Percentiles rank a stretch among this genome's conserved stretches.
These are phyloP conservation scores for Rhodotorula mucilaginosa DNA, from an alignment of 1,284 basidiomycete species.

Conservation along the genomic window DNA sequence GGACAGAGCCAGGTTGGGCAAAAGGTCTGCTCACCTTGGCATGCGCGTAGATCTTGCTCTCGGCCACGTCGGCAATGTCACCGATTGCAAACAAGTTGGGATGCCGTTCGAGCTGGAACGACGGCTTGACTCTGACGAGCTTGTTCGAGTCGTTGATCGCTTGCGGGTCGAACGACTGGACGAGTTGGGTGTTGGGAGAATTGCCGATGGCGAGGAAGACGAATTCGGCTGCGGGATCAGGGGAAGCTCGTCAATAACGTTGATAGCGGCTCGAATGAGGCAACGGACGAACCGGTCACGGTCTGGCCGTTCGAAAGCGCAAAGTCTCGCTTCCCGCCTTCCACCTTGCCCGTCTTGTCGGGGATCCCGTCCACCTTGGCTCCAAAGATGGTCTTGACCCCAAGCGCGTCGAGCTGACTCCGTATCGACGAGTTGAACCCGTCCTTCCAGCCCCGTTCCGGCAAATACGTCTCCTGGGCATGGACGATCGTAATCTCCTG, in stretches of 20 bases:
- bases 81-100: slow-evolving; percentile 45
- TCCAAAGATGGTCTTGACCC: slow-evolving; percentile 48
- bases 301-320: slow-evolving; percentile 40
- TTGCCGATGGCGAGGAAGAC: slow-evolving; percentile 52
- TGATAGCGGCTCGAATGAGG: not conserved
- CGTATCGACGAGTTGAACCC: slow-evolving; percentile 37
- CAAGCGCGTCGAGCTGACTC: slow-evolving; percentile 45
- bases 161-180: slow-evolving; percentile 45
- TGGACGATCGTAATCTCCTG: slow-evolving; percentile 48
- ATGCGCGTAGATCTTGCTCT: slow-evolving; percentile 35
- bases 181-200: slow-evolving; percentile 49
- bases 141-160: slow-evolving; percentile 43
- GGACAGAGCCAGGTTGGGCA: not conserved
- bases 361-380: slow-evolving; percentile 45
- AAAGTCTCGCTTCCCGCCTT: slow-evolving; percentile 25
- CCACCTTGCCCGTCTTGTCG: slow-evolving; percentile 44
- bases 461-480: slow-evolving; percentile 20
- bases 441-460: slow-evolving; percentile 31
- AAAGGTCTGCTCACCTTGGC: slow-evolving; percentile 8
- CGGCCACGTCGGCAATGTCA: slow-evolving; percentile 42
- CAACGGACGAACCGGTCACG: slow-evolving; percentile 43
- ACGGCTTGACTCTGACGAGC: slow-evolving; percentile 47
- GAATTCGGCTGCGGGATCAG: slow-evolving; percentile 47
- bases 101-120: slow-evolving; percentile 21
- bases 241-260: not conserved